Base-by-base conservation (phyloP, 495 filamentous ascomycete genomes). In the Friedmanniomyces endolithicus region DNA sequence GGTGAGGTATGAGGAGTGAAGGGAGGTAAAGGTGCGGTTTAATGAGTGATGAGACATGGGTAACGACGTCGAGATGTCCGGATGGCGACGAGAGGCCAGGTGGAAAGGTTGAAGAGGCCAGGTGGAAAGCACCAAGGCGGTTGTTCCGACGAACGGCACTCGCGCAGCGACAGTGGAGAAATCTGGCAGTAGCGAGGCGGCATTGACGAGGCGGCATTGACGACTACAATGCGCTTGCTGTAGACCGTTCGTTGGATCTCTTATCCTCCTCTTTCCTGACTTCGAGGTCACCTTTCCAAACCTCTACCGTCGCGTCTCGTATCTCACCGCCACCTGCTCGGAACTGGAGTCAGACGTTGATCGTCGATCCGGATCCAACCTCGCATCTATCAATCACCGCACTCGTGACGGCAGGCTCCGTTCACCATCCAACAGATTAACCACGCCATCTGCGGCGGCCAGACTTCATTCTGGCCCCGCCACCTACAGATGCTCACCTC, bases 1-100 rank as follows among this genome's bases (percentile, higher is more conserved):
- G 48, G 56, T 65, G n/a, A 60, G 37, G 50, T 61, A 52, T 20
- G 64, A 62, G 33, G 63, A 63, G 49, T 64, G 46, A 63, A 19
- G 17, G 16, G 35, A 11, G 27, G 27, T 3, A 31, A 3, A 9
- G 27, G 27, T 31, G 9, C 27, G 9, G 3, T 3, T 31, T 4
- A 4, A 31, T 9, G 27, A 31, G 4, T 31, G 27, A 31, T 31
- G 27, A 31, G 27, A 31, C n/a, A n/a, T n/a, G n/a, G n/a, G n/a
- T 31, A 31, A 31, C 27, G 27, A 31, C 27, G 27, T 31, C 4
- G 27, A 31, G 27, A 9, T n/a, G n/a, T n/a, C n/a, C n/a, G n/a
- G n/a, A n/a, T n/a, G n/a, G n/a, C n/a, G n/a, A n/a, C n/a, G n/a
- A n/a, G n/a, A n/a, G n/a, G n/a, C n/a, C n/a, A n/a, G n/a, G n/a